A percentile compares a stretch with the other conserved stretches of the same genome.
These are phyloP conservation scores for Gossypium trilobum DNA, from an alignment of 441 rosid species.

Conservation along the genomic window DNA sequence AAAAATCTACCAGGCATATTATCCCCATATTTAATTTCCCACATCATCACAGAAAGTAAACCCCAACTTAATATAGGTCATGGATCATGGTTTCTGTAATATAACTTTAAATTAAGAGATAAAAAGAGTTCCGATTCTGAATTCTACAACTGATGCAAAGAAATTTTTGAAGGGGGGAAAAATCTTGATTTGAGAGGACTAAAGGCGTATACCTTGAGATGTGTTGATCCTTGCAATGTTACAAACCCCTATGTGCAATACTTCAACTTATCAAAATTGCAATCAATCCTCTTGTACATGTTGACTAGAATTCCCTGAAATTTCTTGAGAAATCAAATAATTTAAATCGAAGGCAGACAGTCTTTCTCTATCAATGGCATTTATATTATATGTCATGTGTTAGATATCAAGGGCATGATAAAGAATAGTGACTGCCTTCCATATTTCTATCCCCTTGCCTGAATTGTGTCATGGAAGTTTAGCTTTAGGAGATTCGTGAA, in stretches of 20 bases:
- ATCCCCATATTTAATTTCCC: background rate
- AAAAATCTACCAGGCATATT: background rate
- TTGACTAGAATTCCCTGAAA: background rate
- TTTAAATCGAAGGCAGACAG: background rate
- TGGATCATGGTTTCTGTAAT: background rate
- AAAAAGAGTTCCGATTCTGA: background rate
- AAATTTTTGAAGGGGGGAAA: background rate
- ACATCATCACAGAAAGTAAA: background rate
- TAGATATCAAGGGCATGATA: background rate
- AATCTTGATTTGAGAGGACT: background rate
- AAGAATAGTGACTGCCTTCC: background rate
- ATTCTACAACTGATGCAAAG: background rate
- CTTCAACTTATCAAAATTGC: constrained; percentile 4
- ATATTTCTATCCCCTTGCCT: background rate
- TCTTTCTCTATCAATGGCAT: background rate
- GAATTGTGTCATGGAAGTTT: background rate
- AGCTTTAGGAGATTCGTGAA: background rate
- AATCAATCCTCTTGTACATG: background rate
- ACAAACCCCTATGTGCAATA: background rate
- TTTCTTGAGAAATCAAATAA: background rate
- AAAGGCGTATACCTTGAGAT: background rate
- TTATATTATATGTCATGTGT: background rate
- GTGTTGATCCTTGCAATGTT: background rate
- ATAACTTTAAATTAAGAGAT: background rate
- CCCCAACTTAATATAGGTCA: too few species aligned